Evolutionary conservation across 129 eudicot genomes (phyloP), one percentile per base, ranked within the genome.

Genomic region (Centrapalus pauciflorus): DNA sequence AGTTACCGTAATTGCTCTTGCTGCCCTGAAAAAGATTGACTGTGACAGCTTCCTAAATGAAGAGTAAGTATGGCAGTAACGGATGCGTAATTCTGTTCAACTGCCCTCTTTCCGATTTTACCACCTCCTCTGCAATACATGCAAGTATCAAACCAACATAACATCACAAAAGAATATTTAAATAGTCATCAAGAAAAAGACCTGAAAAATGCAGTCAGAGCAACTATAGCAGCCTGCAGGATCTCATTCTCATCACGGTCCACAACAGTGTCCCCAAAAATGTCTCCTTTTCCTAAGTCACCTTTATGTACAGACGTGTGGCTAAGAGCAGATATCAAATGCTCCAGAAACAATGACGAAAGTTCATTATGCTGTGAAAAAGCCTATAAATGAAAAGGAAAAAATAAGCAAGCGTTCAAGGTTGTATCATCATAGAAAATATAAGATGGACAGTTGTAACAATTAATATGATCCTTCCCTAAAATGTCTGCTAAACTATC

Each of bases 201-300:
- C 98, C 98, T 93, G 86, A 93, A 93, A 64, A 93, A 88, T 35
- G 98, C 96, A 72, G 98, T 93, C 23, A 93, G 86, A 52, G 92
- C 95, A 78, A 93, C 67, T 48, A 86, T 80, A 66, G 98, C 89
- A 61, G 98, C 98, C 51, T 88, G 96, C 74, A 77, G 70, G 20
- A 80, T 76, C 52, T 89, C 90, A 84, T 83, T 83, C 66, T 83
- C 95, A 34, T 61, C 48, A 37, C 61, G 63, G 51, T 43, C 67
- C 50, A 43, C 85, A 74, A 33, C 52, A 55, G 55, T 54, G 70
- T 77, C 81, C 63, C 70, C 79, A 45, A 87, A 60, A 69, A 34
- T 45, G 62, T 93, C 98, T 61, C 83, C 95, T 75, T 85, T 88
- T n/a, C 74, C 69, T 41, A 37, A 26, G 33, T 80, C 89, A 72